These are phyloP conservation scores for Crithidia bombi DNA, from an alignment of 208 protist genomes.

Conservation along the genomic window DNA sequence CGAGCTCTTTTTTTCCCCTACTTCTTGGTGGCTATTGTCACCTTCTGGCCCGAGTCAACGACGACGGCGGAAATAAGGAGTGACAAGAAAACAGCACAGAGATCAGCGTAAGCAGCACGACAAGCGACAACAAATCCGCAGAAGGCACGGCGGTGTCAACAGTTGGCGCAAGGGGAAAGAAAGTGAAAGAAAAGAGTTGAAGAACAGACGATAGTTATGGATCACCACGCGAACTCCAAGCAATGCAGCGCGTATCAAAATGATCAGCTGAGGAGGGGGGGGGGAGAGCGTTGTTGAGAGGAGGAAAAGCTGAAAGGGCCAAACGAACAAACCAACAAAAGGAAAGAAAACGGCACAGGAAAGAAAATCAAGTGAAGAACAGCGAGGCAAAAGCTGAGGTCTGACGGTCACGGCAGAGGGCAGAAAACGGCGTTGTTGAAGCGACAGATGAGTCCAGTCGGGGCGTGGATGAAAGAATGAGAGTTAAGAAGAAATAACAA, in stretches of 20 bases:
- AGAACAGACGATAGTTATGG: neutral
- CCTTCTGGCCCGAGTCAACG: too few relatives aligned
- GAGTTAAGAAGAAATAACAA: neutral
- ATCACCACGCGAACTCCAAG: neutral
- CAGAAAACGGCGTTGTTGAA: neutral
- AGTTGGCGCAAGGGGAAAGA: neutral
- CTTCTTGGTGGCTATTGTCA: too few relatives aligned
- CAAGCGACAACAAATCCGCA: too few relatives aligned
- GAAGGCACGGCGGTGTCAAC: too few relatives aligned
- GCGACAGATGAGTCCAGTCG: neutral
- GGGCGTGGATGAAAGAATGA: too few relatives aligned
- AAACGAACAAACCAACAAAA: too few relatives aligned
- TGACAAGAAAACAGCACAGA: too few relatives aligned
- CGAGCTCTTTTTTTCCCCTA: neutral
- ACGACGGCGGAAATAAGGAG: too few relatives aligned
- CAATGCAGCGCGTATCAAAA: neutral
- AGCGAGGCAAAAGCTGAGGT: slow-evolving; percentile 1
- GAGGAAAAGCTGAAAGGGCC: too few relatives aligned
- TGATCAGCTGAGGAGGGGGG: neutral
- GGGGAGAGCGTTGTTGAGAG: neutral
- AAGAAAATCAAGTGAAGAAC: neutral
- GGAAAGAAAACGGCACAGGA: too few relatives aligned
- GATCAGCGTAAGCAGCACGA: too few relatives aligned
- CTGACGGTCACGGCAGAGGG: neutral
- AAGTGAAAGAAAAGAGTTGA: neutral